Conservation (phyloP, 2,329 filamentous ascomycete genomes). For the Monilinia polystroma region DNA sequence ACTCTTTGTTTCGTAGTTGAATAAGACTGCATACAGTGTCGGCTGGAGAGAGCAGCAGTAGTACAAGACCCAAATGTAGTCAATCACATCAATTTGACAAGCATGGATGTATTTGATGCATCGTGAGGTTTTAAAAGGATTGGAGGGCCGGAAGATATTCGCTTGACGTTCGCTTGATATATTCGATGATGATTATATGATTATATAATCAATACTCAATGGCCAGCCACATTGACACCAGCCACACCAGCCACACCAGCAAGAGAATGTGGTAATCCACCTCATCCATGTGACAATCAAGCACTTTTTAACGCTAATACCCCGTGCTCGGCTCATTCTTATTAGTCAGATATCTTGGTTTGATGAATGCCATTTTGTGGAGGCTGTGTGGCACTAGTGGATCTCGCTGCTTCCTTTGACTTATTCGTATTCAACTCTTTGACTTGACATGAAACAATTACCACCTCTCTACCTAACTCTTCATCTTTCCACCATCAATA, state of each 20-base stretch:
- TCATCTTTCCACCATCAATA: conserved; percentile 7
- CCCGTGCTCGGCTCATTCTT: not conserved
- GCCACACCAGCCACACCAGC: not conserved
- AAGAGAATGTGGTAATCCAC: not conserved
- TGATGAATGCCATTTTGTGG: not conserved
- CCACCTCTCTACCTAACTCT: not conserved
- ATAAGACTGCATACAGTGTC: no score
- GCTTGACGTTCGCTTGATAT: not conserved
- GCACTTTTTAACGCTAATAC: not conserved
- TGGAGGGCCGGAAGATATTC: not conserved
- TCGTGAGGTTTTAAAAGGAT: not conserved
- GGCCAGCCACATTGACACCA: not conserved
- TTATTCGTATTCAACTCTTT: conserved; percentile 8
- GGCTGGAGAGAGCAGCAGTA: not conserved
- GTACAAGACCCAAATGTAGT: not conserved
- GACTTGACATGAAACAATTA: conserved; percentile 4
- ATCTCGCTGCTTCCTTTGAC: conserved; percentile 6
- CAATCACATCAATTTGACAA: not conserved
- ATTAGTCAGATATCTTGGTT: not conserved
- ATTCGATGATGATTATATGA: not conserved
- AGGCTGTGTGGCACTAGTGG: conserved; percentile 8
- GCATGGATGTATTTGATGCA: conserved; percentile 1
- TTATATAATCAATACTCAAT: not conserved
- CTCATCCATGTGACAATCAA: not conserved
- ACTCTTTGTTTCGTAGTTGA: not conserved